Evolutionary conservation across 2,329 filamentous ascomycete genomes (phyloP).

Genomic region (Ophiosphaerella narmari): DNA sequence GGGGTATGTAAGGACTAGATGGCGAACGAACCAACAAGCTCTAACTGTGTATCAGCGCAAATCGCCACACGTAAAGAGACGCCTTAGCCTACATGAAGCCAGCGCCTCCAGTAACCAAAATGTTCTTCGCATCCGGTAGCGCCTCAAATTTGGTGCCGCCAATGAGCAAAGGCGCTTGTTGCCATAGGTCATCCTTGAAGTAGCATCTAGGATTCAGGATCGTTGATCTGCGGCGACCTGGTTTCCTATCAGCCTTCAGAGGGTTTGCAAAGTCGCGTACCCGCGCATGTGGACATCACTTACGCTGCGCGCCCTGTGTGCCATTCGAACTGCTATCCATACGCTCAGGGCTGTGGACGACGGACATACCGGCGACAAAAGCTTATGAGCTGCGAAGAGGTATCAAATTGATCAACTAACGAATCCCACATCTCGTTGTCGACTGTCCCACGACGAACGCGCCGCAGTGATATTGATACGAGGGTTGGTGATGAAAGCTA

Average conservation of each 20-base stretch:
- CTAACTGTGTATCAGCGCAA: slow-evolving; percentile 50
- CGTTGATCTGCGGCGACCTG: slow-evolving; percentile 42
- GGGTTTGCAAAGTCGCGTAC: slow-evolving; percentile 9
- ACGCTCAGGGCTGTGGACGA: slow-evolving; percentile 28
- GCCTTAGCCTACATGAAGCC: slow-evolving; percentile 74
- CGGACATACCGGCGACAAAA: slow-evolving; percentile 28
- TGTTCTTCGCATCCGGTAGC: slow-evolving; percentile 72
- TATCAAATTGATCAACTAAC: background rate
- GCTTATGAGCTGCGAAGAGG: background rate
- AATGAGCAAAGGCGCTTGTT: slow-evolving; percentile 69
- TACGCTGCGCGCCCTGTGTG: slow-evolving; percentile 33
- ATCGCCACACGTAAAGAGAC: too few relatives aligned
- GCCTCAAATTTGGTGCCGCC: slow-evolving; percentile 74
- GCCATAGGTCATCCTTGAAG: slow-evolving; percentile 68
- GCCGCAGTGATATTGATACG: slow-evolving; percentile 2
- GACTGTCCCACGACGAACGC: background rate
- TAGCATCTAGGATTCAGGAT: slow-evolving; percentile 50
- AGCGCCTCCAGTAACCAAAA: slow-evolving; percentile 81
- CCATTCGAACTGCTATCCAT: slow-evolving; percentile 11
- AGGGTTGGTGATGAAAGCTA: slow-evolving; percentile 1
- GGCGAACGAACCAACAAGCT: slow-evolving; percentile 81
- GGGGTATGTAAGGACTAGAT: slow-evolving; percentile 75
- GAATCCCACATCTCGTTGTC: slow-evolving; percentile 5
- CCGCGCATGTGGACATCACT: slow-evolving; percentile 9
- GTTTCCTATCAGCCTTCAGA: background rate